Evolutionary conservation across 768 basidiomycete genomes (phyloP).

Genomic region (Leccinum arenicola): DNA sequence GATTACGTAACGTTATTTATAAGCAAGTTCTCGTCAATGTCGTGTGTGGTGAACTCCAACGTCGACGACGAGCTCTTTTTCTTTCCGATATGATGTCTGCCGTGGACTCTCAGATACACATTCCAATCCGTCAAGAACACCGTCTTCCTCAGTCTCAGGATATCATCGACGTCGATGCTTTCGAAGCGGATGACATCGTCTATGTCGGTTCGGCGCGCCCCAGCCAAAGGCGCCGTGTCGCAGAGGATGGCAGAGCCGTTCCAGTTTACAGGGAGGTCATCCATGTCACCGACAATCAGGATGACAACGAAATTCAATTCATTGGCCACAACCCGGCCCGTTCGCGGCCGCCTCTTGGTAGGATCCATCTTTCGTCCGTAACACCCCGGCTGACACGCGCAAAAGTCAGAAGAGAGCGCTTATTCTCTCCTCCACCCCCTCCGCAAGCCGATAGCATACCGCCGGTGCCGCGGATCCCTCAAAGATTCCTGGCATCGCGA

Average conservation of each 20-base stretch:
- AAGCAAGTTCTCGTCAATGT: neutral
- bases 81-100: slow-evolving; percentile 19
- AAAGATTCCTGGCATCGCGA: slow-evolving; percentile 39
- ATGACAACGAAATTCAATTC: slow-evolving; percentile 33
- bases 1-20: slow-evolving; percentile 27
- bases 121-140: slow-evolving; percentile 11
- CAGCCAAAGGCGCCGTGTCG: slow-evolving; percentile 26
- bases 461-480: slow-evolving; percentile 52
- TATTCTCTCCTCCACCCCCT: slow-evolving; percentile 51
- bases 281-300: slow-evolving; percentile 40
- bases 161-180: slow-evolving; percentile 45
- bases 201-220: slow-evolving; percentile 24
- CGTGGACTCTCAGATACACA: slow-evolving; percentile 9
- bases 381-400: neutral
- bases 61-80: slow-evolving; percentile 18
- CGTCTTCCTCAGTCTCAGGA: slow-evolving; percentile 22
- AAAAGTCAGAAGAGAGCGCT: slow-evolving; percentile 21
- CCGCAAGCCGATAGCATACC: slow-evolving; percentile 41
- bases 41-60: slow-evolving; percentile 11
- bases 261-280: slow-evolving; percentile 27
- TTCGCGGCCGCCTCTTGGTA: slow-evolving; percentile 18
- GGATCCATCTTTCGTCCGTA: neutral
- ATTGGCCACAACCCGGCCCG: slow-evolving; percentile 24
- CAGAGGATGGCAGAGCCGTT: slow-evolving; percentile 21
- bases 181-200: slow-evolving; percentile 35